Conservation (phyloP, 2,329 filamentous ascomycete genomes). For the Colletotrichum shisoi region DNA sequence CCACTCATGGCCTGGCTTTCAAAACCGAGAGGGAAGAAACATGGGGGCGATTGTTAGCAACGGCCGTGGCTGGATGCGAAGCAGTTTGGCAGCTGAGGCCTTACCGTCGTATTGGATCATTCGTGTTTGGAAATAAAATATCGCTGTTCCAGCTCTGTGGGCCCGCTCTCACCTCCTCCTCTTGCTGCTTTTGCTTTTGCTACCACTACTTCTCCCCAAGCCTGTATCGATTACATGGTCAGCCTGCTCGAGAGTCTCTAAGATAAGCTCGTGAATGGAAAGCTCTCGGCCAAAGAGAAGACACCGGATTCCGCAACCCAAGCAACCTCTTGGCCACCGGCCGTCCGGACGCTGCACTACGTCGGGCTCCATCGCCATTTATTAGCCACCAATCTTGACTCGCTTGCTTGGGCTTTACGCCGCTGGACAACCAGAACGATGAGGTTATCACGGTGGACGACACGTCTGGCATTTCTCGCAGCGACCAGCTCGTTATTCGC, state of each 20-base stretch:
- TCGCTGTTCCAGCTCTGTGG: neutral
- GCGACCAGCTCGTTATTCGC: conserved; percentile 7
- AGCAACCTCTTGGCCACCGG: neutral
- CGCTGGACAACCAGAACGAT: conserved; percentile 2
- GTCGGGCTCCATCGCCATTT: neutral
- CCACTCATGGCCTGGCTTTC: conserved; percentile 8
- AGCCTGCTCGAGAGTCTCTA: neutral
- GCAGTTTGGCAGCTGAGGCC: conserved; percentile 6
- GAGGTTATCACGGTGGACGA: conserved; percentile 22
- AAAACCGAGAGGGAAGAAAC: conserved; percentile 12
- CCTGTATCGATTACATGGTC: neutral
- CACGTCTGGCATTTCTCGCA: neutral
- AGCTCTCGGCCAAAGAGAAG: neutral
- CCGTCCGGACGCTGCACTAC: neutral
- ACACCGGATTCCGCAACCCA: neutral
- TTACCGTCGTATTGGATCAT: conserved; percentile 9
- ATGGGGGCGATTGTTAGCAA: neutral
- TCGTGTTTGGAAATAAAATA: neutral
- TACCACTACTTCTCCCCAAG: neutral
- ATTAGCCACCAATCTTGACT: neutral
- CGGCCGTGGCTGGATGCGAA: conserved; percentile 5
- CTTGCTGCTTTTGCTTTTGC: neutral
- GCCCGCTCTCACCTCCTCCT: neutral
- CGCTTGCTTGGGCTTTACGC: neutral
- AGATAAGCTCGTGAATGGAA: neutral